A percentile compares a stretch with the other conserved stretches of the same genome.
These are phyloP conservation scores for Tetraselmis chui DNA, from an alignment of 139 green algal genomes.

Conservation along the genomic window DNA sequence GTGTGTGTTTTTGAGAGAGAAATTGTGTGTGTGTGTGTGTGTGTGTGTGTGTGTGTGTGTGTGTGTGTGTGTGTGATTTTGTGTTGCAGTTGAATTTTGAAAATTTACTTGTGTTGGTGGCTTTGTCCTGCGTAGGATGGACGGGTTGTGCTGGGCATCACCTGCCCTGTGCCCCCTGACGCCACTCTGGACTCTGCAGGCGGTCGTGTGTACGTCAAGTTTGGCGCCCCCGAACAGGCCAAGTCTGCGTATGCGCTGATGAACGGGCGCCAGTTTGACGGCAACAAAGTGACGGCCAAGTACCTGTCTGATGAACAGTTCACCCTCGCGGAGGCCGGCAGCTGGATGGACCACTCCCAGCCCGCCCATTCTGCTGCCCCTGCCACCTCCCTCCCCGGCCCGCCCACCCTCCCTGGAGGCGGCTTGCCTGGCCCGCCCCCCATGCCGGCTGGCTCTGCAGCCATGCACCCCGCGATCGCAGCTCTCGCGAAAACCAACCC, in stretches of 20 bases:
- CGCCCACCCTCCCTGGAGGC: conserved; percentile 22
- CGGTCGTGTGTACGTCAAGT: conserved; percentile 64
- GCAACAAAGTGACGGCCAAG: conserved; percentile 48
- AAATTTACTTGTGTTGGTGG: too few species aligned
- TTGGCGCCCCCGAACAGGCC: conserved; percentile 16
- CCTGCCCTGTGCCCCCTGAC: conserved; percentile 44
- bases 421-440: conserved; percentile 27
- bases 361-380: too few species aligned
- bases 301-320: conserved; percentile 58
- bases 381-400: background rate
- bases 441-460: conserved; percentile 34
- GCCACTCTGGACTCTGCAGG: conserved; percentile 25
- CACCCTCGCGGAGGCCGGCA: conserved; percentile 33
- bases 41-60: too few species aligned
- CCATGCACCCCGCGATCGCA: conserved; percentile 33
- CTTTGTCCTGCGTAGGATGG: conserved; percentile 22
- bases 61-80: too few species aligned
- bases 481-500: conserved; percentile 32
- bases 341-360: conserved; percentile 46
- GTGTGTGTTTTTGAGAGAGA: too few species aligned
- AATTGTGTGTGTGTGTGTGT: too few species aligned
- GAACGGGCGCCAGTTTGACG: conserved; percentile 66
- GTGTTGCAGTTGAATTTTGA: too few species aligned
- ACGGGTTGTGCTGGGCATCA: conserved; percentile 46
- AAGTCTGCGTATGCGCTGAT: conserved; percentile 20